phyloP scores from a whole-genome alignment of 768 basidiomycete genomes.

The Mycena kentingensis region DNA sequence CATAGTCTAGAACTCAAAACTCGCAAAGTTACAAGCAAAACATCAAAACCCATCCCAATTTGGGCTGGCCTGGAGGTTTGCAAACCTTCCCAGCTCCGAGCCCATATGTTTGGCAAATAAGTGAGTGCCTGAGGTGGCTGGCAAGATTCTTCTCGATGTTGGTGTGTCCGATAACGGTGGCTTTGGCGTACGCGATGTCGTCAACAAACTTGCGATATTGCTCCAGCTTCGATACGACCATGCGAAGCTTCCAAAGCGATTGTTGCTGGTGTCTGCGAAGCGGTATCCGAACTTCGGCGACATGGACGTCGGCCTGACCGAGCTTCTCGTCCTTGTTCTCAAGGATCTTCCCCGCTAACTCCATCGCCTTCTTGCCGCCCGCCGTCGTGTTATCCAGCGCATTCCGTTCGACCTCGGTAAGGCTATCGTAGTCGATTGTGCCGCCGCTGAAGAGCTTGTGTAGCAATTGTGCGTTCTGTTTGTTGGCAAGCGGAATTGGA shows the following conservation, averaged over 20 bases:
- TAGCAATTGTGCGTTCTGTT: constrained; percentile 1
- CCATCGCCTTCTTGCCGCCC: constrained; percentile 11
- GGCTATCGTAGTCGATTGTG: not conserved
- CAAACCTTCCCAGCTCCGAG: no score
- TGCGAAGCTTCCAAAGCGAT: not conserved
- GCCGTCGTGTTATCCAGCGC: not conserved
- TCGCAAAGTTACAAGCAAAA: no score
- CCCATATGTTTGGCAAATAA: no score
- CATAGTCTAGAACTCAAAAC: no score
- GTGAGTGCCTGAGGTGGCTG: no score
- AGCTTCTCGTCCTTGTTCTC: constrained; percentile 8
- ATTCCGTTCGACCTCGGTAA: constrained; percentile 4
- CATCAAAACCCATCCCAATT: no score
- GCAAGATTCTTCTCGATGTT: no score
- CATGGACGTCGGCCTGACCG: constrained; percentile 10
- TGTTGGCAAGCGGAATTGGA: constrained; percentile 11
- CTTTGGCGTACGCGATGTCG: no score
- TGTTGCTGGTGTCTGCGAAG: constrained; percentile 4
- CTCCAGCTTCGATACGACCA: no score
- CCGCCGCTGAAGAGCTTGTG: constrained; percentile 2
- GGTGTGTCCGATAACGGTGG: no score
- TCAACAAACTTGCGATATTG: no score
- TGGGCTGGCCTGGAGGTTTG: no score
- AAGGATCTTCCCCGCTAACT: constrained; percentile 7
- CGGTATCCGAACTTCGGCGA: not conserved